phyloP scores from a whole-genome alignment of 225 moss, liverwort and hornwort genomes.

The Lunularia cruciata region DNA sequence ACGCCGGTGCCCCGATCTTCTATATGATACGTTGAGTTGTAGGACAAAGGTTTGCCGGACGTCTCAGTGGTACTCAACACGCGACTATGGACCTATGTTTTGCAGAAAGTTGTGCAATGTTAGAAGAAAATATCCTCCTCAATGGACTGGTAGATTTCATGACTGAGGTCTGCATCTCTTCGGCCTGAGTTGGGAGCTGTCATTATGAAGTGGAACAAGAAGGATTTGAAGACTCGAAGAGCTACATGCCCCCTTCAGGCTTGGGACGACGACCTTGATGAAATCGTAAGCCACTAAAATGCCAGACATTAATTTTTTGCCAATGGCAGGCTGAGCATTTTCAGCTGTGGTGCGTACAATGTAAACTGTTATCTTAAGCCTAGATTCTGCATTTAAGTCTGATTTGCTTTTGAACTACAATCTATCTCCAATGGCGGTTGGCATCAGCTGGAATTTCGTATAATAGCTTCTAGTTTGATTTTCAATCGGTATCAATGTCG shows the following conservation, averaged over 20 bases:
- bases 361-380: slow-evolving; percentile 21
- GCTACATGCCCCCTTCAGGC: not conserved
- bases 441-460: no score
- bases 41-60: not conserved
- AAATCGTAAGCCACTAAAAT: not conserved
- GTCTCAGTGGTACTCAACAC: not conserved
- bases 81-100: not conserved
- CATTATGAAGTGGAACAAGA: not conserved
- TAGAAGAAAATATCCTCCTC: not conserved
- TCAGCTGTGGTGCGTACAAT: slow-evolving; percentile 25
- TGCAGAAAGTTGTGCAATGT: not conserved
- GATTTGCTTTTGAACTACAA: no score
- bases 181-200: not conserved
- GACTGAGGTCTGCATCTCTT: not conserved
- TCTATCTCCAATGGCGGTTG: no score
- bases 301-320: slow-evolving; percentile 30
- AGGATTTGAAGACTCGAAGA: not conserved
- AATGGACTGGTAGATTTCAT: slow-evolving; percentile 2
- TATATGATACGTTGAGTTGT: not conserved
- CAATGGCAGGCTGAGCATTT: slow-evolving; percentile 21
- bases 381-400: not conserved
- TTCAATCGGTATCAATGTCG: no score
- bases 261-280: not conserved
- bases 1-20: slow-evolving; percentile 6
- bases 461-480: no score